Evolutionary conservation across 2,329 filamentous ascomycete species (phyloP).

Genomic region (Xylaria sp.): DNA sequence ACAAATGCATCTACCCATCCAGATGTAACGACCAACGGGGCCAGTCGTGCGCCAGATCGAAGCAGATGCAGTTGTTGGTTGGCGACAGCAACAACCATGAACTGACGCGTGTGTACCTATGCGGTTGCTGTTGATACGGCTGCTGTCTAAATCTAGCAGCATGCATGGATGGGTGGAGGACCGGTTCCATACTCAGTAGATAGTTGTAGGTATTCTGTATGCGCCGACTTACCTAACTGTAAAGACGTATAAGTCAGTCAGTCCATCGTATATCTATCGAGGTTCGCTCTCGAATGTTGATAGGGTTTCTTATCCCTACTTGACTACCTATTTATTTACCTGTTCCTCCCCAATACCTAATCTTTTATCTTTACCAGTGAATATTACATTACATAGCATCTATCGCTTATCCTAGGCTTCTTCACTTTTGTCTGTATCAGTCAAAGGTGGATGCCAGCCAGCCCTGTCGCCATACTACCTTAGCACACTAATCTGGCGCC

Average conservation of each 20-base stretch:
- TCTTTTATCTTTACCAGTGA: not conserved
- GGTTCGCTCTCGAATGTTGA: not conserved
- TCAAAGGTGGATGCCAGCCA: conserved; percentile 7
- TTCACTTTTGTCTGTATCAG: not conserved
- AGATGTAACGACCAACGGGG: conserved; percentile 6
- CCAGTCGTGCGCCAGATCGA: not conserved
- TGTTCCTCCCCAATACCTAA: too few relatives aligned
- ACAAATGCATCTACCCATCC: not conserved
- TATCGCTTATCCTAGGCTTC: too few relatives aligned
- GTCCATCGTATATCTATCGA: not conserved
- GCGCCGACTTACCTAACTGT: too few relatives aligned
- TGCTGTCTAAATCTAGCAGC: too few relatives aligned
- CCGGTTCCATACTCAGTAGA: too few relatives aligned
- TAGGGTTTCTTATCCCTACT: not conserved
- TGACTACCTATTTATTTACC: not conserved
- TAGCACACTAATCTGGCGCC: not conserved
- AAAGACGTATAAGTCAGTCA: too few relatives aligned
- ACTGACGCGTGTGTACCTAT: not conserved
- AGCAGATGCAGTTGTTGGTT: conserved; percentile 4
- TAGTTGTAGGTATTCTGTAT: too few relatives aligned
- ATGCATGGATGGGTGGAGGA: too few relatives aligned
- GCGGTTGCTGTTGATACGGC: too few relatives aligned
- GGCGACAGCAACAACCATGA: not conserved
- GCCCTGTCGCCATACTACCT: not conserved
- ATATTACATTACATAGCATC: too few relatives aligned